Conservation (phyloP, 257 asterid species). For the Nicotiana paniculata region DNA sequence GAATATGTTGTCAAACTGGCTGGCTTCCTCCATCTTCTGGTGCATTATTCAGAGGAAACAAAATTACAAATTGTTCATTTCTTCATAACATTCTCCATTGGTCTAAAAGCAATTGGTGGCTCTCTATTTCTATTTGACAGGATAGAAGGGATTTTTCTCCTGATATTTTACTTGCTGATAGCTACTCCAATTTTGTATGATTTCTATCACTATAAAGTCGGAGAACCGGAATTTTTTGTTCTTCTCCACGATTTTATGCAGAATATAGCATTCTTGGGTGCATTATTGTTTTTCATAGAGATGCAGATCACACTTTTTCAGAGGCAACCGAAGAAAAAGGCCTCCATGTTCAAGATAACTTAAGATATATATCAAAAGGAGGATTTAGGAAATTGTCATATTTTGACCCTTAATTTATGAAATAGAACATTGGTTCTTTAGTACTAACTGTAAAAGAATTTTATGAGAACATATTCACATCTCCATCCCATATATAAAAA, state of each 20-base stretch:
- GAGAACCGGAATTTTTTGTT: neutral
- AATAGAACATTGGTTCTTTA: no score
- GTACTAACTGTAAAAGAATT: no score
- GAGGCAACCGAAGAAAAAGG: no score
- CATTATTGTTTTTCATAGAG: neutral
- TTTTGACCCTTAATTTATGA: no score
- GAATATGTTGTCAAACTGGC: no score
- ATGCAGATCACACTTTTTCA: neutral
- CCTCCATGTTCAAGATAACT: no score
- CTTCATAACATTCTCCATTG: neutral
- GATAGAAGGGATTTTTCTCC: neutral
- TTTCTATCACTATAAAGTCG: neutral
- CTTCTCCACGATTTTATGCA: neutral
- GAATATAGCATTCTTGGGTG: neutral
- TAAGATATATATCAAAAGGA: no score
- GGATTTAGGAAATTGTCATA: no score
- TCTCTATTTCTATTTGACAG: no score
- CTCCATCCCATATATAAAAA: no score
- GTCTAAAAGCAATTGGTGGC: neutral
- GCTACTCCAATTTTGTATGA: neutral
- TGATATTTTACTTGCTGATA: neutral
- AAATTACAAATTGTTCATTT: neutral
- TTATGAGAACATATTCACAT: no score
- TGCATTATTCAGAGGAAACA: neutral
- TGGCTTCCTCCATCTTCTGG: neutral